Percentiles rank a stretch among this genome's conserved stretches.
Conservation (phyloP, 441 rosid species). For the Macaranga tanarius region DNA sequence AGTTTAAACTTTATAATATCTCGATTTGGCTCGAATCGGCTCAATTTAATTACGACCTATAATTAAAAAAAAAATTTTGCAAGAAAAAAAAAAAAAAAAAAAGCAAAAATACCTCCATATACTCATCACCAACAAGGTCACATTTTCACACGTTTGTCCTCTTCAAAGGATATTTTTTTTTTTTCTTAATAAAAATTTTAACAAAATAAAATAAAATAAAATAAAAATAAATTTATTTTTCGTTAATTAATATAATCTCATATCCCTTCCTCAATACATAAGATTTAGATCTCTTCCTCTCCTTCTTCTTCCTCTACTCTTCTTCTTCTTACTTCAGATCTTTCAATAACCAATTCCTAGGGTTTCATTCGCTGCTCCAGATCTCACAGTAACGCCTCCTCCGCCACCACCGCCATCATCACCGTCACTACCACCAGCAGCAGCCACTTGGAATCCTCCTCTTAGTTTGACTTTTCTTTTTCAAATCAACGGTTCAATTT, state of each 20-base stretch:
- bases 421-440: neutral
- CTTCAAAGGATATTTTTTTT: neutral
- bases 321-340: neutral
- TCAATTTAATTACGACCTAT: no score
- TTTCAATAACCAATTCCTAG: neutral
- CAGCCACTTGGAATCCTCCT: slow-evolving; percentile 41
- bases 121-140: neutral
- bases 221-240: no score
- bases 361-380: slow-evolving; percentile 42
- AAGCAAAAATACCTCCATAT: no score
- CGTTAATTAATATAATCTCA: no score
- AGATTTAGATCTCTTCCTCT: neutral
- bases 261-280: no score
- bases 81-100: neutral
- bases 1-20: no score
- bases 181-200: neutral
- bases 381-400: slow-evolving; percentile 40
- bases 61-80: no score
- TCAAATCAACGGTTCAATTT: slow-evolving; percentile 35
- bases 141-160: neutral
- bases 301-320: neutral
- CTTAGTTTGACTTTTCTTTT: slow-evolving; percentile 21
- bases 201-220: no score
- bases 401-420: no score
- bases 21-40: no score